Evolutionary conservation across 495 filamentous ascomycete genomes (phyloP).

Genomic region (Annulohypoxylon nitens): DNA sequence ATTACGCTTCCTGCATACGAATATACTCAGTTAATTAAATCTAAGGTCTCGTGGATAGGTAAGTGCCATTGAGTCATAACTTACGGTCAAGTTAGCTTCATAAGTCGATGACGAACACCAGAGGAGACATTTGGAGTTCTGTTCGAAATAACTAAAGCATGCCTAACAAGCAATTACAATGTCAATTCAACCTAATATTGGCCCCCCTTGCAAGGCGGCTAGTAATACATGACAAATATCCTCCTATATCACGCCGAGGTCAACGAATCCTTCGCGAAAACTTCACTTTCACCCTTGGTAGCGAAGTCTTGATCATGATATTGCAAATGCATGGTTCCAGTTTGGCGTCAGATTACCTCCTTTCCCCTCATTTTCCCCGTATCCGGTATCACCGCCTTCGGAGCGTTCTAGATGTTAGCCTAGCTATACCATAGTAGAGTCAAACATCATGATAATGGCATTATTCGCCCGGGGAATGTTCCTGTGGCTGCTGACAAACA

Average conservation of each 20-base stretch:
- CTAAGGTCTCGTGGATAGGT: no score
- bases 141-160: background rate
- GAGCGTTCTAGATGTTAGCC: background rate
- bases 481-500: background rate
- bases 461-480: background rate
- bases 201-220: background rate
- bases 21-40: no score
- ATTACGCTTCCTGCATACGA: no score
- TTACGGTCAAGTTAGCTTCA: no score
- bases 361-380: background rate
- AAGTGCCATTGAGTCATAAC: no score
- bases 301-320: background rate
- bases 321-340: background rate
- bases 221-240: background rate
- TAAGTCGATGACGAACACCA: no score
- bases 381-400: background rate
- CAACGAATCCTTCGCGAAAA: background rate
- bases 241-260: background rate
- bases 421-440: background rate
- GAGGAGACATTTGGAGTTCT: no score
- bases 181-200: background rate
- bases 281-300: background rate
- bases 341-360: background rate
- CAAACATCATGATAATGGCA: background rate
- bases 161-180: background rate